Evolutionary conservation across 2,329 filamentous ascomycete species (phyloP).

Genomic region (Monilinia vaccinii-corymbosi): DNA sequence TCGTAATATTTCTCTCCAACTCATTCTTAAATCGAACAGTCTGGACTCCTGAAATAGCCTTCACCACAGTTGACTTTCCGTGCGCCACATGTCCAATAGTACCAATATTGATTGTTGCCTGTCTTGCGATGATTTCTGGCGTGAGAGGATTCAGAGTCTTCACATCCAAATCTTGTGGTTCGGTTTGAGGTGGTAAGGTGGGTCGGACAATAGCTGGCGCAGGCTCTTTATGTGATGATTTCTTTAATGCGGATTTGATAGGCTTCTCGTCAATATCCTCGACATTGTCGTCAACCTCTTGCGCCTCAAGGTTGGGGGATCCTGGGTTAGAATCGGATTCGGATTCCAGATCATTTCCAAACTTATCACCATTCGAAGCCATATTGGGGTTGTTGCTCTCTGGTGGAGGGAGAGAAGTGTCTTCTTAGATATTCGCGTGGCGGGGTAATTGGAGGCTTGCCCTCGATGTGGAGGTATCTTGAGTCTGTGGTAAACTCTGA

Average conservation of each 20-base stretch:
- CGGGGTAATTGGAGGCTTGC: conserved; percentile 9
- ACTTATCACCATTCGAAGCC: conserved; percentile 47
- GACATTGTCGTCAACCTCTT: conserved; percentile 47
- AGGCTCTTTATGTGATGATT: conserved; percentile 47
- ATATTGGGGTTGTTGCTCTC: conserved; percentile 23
- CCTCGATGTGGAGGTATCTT: background rate
- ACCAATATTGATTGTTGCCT: conserved; percentile 98
- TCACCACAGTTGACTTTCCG: conserved; percentile 97
- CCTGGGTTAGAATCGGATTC: conserved; percentile 51
- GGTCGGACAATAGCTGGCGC: conserved; percentile 52
- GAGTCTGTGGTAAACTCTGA: background rate
- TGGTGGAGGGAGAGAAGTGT: conserved; percentile 8
- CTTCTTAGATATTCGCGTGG: conserved; percentile 10
- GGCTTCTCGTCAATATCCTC: conserved; percentile 54
- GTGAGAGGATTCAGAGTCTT: conserved; percentile 73
- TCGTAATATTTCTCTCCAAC: conserved; percentile 97
- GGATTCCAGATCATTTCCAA: conserved; percentile 64
- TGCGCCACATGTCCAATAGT: conserved; percentile 98
- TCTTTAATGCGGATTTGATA: conserved; percentile 82
- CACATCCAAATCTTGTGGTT: conserved; percentile 82
- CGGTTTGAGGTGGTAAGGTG: conserved; percentile 78
- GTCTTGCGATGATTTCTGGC: conserved; percentile 92
- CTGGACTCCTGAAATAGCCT: conserved; percentile 97
- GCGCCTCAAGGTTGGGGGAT: conserved; percentile 40
- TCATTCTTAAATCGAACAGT: conserved; percentile 99